A percentile compares a stretch with the other conserved stretches of the same genome.
phyloP scores from a whole-genome alignment of 2,329 filamentous ascomycete genomes.

The Penicillium thymicola region DNA sequence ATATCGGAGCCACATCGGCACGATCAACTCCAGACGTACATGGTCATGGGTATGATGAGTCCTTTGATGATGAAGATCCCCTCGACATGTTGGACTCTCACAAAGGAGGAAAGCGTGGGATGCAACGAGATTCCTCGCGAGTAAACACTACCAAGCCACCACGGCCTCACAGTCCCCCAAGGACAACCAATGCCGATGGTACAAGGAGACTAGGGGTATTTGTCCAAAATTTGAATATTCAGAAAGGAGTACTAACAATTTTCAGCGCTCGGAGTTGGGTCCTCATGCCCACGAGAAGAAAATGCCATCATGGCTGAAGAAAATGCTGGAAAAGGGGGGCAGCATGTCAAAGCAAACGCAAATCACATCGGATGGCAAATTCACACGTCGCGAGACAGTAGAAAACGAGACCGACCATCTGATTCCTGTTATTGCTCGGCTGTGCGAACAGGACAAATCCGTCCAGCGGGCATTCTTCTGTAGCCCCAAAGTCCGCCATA shows the following conservation, averaged over 20 bases:
- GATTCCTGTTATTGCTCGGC: slow-evolving; percentile 59
- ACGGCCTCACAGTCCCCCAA: slow-evolving; percentile 15
- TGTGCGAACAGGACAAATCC: slow-evolving; percentile 62
- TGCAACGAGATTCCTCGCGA: slow-evolving; percentile 13
- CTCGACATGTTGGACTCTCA: not conserved
- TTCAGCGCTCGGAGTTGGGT: slow-evolving; percentile 61
- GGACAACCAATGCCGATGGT: slow-evolving; percentile 12
- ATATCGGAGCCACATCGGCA: slow-evolving; percentile 21
- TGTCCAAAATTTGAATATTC: not conserved
- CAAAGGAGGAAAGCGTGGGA: slow-evolving; percentile 16
- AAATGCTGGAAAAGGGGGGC: slow-evolving; percentile 59
- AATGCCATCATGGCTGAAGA: slow-evolving; percentile 69
- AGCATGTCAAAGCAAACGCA: slow-evolving; percentile 55
- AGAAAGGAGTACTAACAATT: slow-evolving; percentile 16
- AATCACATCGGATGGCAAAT: slow-evolving; percentile 43
- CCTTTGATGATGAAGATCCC: slow-evolving; percentile 11
- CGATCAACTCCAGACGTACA: slow-evolving; percentile 1
- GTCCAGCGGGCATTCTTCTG: slow-evolving; percentile 76
- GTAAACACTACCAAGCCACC: slow-evolving; percentile 12
- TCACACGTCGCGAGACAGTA: slow-evolving; percentile 41
- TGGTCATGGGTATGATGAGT: slow-evolving; percentile 5
- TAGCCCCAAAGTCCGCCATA: slow-evolving; percentile 68
- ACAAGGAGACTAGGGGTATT: slow-evolving; percentile 34
- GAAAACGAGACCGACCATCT: slow-evolving; percentile 54
- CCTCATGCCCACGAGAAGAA: slow-evolving; percentile 68